A percentile compares a stretch with the other conserved stretches of the same genome.
These are phyloP conservation scores for Annulohypoxylon maeteangense DNA, from an alignment of 495 filamentous ascomycete species.

Conservation along the genomic window DNA sequence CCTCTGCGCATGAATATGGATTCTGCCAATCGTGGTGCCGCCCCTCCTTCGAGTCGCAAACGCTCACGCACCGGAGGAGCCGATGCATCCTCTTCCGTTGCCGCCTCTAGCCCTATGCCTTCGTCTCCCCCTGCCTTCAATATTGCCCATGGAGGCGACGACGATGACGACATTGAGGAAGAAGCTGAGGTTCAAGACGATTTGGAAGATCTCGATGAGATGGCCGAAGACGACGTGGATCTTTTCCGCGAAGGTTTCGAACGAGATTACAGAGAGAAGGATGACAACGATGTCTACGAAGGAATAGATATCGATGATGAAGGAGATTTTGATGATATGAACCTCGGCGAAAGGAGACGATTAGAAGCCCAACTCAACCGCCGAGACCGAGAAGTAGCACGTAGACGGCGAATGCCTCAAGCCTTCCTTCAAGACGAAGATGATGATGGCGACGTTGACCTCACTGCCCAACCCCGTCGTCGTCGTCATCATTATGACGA, in stretches of 20 bases:
- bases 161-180: slow-evolving; percentile 79
- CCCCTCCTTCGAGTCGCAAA: slow-evolving; percentile 73
- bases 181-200: slow-evolving; percentile 79
- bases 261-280: slow-evolving; percentile 75
- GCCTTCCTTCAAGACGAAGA: slow-evolving; percentile 92
- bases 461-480: slow-evolving; percentile 82
- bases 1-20: slow-evolving; percentile 85
- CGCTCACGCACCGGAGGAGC: slow-evolving; percentile 87
- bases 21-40: slow-evolving; percentile 83
- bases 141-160: slow-evolving; percentile 66
- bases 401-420: slow-evolving; percentile 77
- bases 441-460: slow-evolving; percentile 82
- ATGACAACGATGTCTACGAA: slow-evolving; percentile 60
- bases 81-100: slow-evolving; percentile 70
- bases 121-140: slow-evolving; percentile 63
- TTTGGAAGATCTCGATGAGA: slow-evolving; percentile 93
- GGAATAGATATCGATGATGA: slow-evolving; percentile 60
- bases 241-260: slow-evolving; percentile 92
- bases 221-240: slow-evolving; percentile 97
- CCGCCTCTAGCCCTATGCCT: slow-evolving; percentile 64
- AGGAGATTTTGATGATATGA: slow-evolving; percentile 73
- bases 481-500: slow-evolving; percentile 91
- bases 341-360: slow-evolving; percentile 86
- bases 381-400: slow-evolving; percentile 82
- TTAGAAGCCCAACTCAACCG: slow-evolving; percentile 85